Percentiles rank a stretch among this genome's conserved stretches.
Conservation (phyloP, 768 basidiomycete genomes). For the Trametes elegans region DNA sequence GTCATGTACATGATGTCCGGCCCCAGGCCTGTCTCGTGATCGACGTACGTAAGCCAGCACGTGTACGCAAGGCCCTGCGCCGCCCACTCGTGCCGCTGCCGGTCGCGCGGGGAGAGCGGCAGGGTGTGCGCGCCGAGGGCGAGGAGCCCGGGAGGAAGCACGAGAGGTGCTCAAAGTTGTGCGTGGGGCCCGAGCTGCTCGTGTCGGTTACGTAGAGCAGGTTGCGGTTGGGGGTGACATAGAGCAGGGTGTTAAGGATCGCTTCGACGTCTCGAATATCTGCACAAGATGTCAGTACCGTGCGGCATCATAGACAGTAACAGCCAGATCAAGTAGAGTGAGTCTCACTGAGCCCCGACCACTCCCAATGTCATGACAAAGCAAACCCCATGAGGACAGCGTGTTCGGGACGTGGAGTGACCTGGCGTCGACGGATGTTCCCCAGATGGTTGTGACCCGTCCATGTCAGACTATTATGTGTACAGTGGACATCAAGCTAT, state of each 20-base stretch:
- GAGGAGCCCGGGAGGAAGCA: conserved; percentile 80
- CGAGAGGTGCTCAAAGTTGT: conserved; percentile 73
- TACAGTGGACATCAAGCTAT: too few species aligned
- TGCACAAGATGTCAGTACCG: too few species aligned
- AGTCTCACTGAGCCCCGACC: too few species aligned
- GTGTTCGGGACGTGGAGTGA: too few species aligned
- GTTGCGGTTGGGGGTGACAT: conserved; percentile 59
- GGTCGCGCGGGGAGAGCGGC: conserved; percentile 47
- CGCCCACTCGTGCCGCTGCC: conserved; percentile 67
- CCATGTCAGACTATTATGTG: too few species aligned
- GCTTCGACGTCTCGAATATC: conserved; percentile 60
- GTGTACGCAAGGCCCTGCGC: conserved; percentile 73
- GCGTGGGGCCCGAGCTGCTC: conserved; percentile 33
- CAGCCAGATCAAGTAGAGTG: too few species aligned
- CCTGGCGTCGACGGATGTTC: too few species aligned
- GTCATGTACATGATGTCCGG: conserved; percentile 53
- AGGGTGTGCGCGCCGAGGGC: conserved; percentile 69
- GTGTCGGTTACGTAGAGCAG: conserved; percentile 74
- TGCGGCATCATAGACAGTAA: too few species aligned
- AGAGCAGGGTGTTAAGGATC: conserved; percentile 63
- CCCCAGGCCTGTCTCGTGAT: conserved; percentile 66
- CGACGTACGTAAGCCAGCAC: conserved; percentile 72
- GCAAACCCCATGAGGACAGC: too few species aligned
- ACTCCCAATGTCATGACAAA: too few species aligned
- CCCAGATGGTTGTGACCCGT: too few species aligned